Conservation (phyloP, 78 protist species). For the Guillardia theta region DNA sequence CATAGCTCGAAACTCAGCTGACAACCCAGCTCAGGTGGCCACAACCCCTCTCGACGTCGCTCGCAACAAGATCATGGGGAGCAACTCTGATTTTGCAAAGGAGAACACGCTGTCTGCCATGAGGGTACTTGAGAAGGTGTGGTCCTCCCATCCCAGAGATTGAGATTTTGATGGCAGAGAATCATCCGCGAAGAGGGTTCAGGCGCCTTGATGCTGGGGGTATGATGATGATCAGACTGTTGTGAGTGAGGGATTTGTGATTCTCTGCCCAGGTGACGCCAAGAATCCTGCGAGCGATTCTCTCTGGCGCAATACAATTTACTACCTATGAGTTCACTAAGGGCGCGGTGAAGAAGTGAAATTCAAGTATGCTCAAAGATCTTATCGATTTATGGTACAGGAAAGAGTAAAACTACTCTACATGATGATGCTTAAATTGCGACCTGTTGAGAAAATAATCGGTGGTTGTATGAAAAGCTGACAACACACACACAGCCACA, state of each 20-base stretch:
- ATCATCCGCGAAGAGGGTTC: neutral
- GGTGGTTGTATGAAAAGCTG: no score
- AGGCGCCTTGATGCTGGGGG: neutral
- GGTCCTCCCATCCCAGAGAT: neutral
- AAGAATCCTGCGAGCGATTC: neutral
- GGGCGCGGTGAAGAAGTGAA: neutral
- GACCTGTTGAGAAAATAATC: no score
- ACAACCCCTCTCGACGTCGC: constrained; percentile 8
- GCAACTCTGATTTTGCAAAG: no score
- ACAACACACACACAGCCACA: no score
- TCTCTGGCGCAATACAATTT: neutral
- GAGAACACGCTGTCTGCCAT: no score
- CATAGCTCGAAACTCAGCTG: neutral
- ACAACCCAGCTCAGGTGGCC: neutral
- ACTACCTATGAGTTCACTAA: neutral
- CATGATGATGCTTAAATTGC: no score
- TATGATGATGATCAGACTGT: neutral
- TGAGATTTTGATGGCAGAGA: neutral
- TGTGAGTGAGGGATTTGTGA: neutral
- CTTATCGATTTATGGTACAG: no score
- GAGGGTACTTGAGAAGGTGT: neutral
- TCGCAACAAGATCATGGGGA: neutral
- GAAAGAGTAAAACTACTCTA: no score
- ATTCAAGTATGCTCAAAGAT: no score
- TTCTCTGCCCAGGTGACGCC: neutral